Evolutionary conservation across 345 rosid species (phyloP).

Genomic region (Triadica sebifera): DNA sequence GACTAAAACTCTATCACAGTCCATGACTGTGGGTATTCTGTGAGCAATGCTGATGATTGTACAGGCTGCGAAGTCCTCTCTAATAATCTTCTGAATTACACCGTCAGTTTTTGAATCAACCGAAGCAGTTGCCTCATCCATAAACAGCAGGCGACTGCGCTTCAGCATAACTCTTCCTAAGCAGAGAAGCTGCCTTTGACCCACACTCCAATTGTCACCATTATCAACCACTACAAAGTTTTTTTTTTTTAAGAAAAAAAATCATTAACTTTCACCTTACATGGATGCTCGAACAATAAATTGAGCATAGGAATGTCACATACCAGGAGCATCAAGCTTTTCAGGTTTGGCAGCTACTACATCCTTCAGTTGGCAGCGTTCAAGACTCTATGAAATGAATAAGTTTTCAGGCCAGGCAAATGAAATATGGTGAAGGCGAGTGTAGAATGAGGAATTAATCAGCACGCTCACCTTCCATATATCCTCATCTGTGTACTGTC

Average conservation of each 20-base stretch:
- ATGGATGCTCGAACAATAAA: background rate
- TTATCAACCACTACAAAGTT: constrained; percentile 66
- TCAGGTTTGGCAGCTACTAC: constrained; percentile 69
- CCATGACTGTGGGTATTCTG: constrained; percentile 97
- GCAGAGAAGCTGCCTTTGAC: constrained; percentile 93
- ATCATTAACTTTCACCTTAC: background rate
- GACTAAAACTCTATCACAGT: constrained; percentile 83
- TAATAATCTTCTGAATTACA: constrained; percentile 77
- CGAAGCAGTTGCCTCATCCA: constrained; percentile 97
- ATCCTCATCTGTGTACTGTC: constrained; percentile 74
- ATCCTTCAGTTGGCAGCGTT: constrained; percentile 88
- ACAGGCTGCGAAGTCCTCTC: constrained; percentile 79
- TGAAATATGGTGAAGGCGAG: background rate
- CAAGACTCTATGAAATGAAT: constrained; percentile 53
- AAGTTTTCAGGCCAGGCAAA: background rate
- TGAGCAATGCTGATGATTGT: constrained; percentile 96
- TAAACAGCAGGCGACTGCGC: constrained; percentile 68
- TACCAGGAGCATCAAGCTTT: constrained; percentile 77
- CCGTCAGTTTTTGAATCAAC: constrained; percentile 93
- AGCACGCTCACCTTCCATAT: constrained; percentile 72
- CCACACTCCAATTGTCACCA: constrained; percentile 98
- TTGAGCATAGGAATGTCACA: background rate
- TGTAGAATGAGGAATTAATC: background rate
- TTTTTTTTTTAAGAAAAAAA: no score
- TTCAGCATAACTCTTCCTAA: constrained; percentile 89